Percentiles rank a stretch among this genome's conserved stretches.
Evolutionary conservation across 2,329 filamentous ascomycete genomes (phyloP).

Genomic region (Exserohilum turcica): DNA sequence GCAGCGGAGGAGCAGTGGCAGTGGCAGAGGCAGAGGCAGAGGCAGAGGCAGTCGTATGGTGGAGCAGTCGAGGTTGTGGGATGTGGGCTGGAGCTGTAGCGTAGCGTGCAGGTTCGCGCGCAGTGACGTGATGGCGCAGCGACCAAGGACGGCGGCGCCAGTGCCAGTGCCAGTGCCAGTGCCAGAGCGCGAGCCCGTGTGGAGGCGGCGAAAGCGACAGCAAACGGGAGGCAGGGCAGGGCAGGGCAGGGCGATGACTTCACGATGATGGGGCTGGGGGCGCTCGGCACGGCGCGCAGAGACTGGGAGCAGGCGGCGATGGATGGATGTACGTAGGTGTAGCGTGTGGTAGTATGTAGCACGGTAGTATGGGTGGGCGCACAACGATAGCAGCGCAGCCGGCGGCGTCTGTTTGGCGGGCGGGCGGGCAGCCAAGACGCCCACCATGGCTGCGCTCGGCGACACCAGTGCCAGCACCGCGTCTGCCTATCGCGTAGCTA

Average conservation of each 20-base stretch:
- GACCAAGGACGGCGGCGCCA: constrained; percentile 27
- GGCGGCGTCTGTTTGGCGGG: no score
- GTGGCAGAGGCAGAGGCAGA: no score
- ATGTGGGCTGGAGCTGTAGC: constrained; percentile 11
- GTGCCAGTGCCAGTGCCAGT: no score
- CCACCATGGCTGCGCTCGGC: constrained; percentile 66
- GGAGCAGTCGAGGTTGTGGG: constrained; percentile 24
- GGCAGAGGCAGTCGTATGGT: no score
- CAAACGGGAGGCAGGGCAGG: background rate
- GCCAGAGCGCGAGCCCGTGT: no score
- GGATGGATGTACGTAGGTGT: no score
- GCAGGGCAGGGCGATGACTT: constrained; percentile 23
- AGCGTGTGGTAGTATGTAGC: no score
- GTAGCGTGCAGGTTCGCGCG: constrained; percentile 26
- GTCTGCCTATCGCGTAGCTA: no score
- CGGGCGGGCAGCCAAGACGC: background rate
- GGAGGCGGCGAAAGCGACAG: constrained; percentile 6
- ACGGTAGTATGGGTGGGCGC: no score
- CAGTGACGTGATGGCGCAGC: constrained; percentile 20
- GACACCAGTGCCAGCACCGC: no score
- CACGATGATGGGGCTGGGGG: constrained; percentile 16
- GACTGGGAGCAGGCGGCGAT: no score
- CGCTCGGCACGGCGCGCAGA: constrained; percentile 7
- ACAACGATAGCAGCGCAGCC: no score
- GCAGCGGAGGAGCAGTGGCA: constrained; percentile 14